A percentile compares a stretch with the other conserved stretches of the same genome.
phyloP scores from a whole-genome alignment of 768 basidiomycete species.

The Phlebiopsis flavidoalba region DNA sequence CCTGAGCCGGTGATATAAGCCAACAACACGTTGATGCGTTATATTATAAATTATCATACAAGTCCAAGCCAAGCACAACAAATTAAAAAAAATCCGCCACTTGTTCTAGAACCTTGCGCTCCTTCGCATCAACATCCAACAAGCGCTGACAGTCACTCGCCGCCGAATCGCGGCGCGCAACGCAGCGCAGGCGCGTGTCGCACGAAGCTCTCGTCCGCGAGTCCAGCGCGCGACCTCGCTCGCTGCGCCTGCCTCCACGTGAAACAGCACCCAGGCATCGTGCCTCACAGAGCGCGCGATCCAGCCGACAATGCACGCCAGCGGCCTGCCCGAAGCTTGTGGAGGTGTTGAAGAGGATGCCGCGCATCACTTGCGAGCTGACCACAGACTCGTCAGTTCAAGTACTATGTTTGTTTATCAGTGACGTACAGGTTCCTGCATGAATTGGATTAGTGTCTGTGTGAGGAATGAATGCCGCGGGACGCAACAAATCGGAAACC shows the following conservation, averaged over 20 bases:
- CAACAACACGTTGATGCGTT: too few relatives aligned
- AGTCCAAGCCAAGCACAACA: too few relatives aligned
- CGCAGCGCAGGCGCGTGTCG: not conserved
- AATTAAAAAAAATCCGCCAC: too few relatives aligned
- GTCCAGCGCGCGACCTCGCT: slow-evolving; percentile 7
- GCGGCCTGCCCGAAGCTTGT: slow-evolving; percentile 26
- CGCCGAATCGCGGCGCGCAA: not conserved
- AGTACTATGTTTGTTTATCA: not conserved
- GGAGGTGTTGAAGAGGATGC: slow-evolving; percentile 32
- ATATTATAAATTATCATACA: too few relatives aligned
- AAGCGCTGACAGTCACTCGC: not conserved
- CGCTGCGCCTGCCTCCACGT: slow-evolving; percentile 19
- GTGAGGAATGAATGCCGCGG: slow-evolving; percentile 5
- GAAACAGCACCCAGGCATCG: slow-evolving; percentile 18
- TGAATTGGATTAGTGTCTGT: not conserved
- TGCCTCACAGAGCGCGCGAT: slow-evolving; percentile 20
- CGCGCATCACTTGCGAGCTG: slow-evolving; percentile 27
- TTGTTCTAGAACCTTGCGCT: not conserved
- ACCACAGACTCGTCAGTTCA: not conserved
- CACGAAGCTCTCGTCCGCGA: not conserved
- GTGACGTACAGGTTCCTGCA: not conserved
- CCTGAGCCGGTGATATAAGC: too few relatives aligned
- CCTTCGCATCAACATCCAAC: not conserved
- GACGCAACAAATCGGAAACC: slow-evolving; percentile 27
- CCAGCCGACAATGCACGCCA: slow-evolving; percentile 31